phyloP scores from a whole-genome alignment of 768 basidiomycete genomes.

The Termitomyces heimii region DNA sequence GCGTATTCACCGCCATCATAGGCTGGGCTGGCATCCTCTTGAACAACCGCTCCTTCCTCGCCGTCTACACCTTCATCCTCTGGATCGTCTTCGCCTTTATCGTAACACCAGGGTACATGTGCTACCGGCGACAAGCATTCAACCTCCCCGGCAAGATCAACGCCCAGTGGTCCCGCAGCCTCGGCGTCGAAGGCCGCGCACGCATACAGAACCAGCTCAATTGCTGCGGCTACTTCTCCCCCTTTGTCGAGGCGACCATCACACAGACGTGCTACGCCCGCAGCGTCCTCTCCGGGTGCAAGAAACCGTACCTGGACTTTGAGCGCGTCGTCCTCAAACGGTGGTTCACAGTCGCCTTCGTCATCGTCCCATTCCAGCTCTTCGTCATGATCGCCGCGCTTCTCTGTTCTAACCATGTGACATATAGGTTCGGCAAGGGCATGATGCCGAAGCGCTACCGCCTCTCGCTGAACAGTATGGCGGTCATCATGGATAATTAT shows the following conservation, averaged over 20 bases:
- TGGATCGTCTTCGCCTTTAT: conserved; percentile 74
- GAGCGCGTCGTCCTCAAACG: conserved; percentile 45
- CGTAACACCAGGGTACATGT: conserved; percentile 72
- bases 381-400: conserved; percentile 56
- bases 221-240: conserved; percentile 79
- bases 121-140: conserved; percentile 56
- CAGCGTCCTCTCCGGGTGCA: conserved; percentile 68
- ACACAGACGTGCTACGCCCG: conserved; percentile 70
- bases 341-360: conserved; percentile 64
- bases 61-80: conserved; percentile 67
- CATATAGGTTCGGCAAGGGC: conserved; percentile 83
- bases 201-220: conserved; percentile 66
- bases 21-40: conserved; percentile 82
- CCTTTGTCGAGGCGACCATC: conserved; percentile 74
- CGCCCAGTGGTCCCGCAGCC: conserved; percentile 58
- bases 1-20: conserved; percentile 60
- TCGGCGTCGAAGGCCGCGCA: conserved; percentile 54
- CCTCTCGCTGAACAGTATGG: conserved; percentile 64
- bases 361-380: conserved; percentile 63
- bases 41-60: conserved; percentile 83
- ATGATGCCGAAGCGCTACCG: conserved; percentile 84
- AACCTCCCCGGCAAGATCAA: conserved; percentile 77
- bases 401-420: conserved; percentile 77
- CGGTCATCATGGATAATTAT: conserved; percentile 79
- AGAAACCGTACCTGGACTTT: conserved; percentile 52